Evolutionary conservation across 1,284 basidiomycete species (phyloP).

Genomic region (Austropuccinia psidii): DNA sequence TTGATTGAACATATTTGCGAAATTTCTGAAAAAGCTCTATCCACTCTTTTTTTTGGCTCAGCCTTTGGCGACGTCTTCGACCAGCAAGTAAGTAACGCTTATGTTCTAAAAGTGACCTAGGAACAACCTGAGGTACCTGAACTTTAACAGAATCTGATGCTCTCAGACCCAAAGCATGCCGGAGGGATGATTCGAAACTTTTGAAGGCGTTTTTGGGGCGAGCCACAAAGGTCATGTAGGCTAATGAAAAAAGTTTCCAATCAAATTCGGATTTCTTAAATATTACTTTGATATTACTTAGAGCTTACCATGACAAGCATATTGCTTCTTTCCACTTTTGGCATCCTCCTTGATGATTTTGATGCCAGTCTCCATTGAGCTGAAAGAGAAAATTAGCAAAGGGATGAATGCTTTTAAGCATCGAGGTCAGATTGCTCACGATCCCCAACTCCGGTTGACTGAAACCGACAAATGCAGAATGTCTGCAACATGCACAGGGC

Average conservation of each 20-base stretch:
- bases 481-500: conserved; percentile 43
- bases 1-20: conserved; percentile 40
- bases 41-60: conserved; percentile 42
- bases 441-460: conserved; percentile 49
- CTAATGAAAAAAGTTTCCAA: conserved; percentile 33
- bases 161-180: conserved; percentile 41
- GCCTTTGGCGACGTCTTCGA: conserved; percentile 45
- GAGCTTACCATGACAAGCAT: conserved; percentile 46
- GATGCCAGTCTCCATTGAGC: conserved; percentile 48
- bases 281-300: too few relatives aligned
- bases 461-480: conserved; percentile 46
- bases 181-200: conserved; percentile 13
- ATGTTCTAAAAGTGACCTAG: conserved; percentile 46
- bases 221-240: conserved; percentile 49
- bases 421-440: conserved; percentile 36
- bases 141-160: neutral
- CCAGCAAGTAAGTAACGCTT: conserved; percentile 49
- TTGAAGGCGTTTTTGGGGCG: conserved; percentile 35
- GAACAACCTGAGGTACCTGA: conserved; percentile 43
- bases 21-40: conserved; percentile 42
- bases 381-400: neutral
- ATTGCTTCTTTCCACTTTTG: conserved; percentile 41
- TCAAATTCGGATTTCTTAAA: too few relatives aligned
- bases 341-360: conserved; percentile 45
- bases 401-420: neutral